These are phyloP conservation scores for Kwoniella shandongensis DNA, from an alignment of 768 basidiomycete genomes.

Conservation along the genomic window DNA sequence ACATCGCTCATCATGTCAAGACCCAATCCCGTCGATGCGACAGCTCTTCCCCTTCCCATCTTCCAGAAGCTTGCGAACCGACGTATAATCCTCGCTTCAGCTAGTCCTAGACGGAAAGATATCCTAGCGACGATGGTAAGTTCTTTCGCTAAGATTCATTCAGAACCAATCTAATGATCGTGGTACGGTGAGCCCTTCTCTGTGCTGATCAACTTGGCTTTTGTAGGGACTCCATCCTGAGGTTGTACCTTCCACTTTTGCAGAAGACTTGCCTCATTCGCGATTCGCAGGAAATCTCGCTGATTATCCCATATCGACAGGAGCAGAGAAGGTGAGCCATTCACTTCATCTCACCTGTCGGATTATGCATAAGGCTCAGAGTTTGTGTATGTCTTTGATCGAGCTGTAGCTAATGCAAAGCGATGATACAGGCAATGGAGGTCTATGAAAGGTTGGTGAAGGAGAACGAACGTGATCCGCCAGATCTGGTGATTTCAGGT, in stretches of 20 bases:
- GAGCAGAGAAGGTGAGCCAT: slow-evolving; percentile 61
- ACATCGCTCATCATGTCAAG: not conserved
- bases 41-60: slow-evolving; percentile 49
- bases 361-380: too few relatives aligned
- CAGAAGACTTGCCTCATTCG: slow-evolving; percentile 69
- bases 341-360: too few relatives aligned
- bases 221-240: slow-evolving; percentile 66
- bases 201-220: too few relatives aligned
- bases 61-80: slow-evolving; percentile 69
- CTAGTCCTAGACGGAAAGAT: slow-evolving; percentile 78
- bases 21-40: slow-evolving; percentile 41
- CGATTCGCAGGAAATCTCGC: slow-evolving; percentile 67
- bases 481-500: slow-evolving; percentile 80
- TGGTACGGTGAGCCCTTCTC: too few relatives aligned
- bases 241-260: slow-evolving; percentile 73
- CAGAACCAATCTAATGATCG: too few relatives aligned
- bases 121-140: slow-evolving; percentile 76
- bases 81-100: slow-evolving; percentile 79
- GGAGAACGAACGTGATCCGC: slow-evolving; percentile 64
- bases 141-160: too few relatives aligned
- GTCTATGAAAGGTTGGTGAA: slow-evolving; percentile 74
- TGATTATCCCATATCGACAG: slow-evolving; percentile 75
- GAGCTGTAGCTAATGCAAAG: too few relatives aligned
- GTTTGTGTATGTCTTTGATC: too few relatives aligned
- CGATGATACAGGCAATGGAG: slow-evolving; percentile 63